Evolutionary conservation across 75 land plant species (phyloP), one percentile per base, ranked within the genome.

Genomic region (Cupressus sempervirens): DNA sequence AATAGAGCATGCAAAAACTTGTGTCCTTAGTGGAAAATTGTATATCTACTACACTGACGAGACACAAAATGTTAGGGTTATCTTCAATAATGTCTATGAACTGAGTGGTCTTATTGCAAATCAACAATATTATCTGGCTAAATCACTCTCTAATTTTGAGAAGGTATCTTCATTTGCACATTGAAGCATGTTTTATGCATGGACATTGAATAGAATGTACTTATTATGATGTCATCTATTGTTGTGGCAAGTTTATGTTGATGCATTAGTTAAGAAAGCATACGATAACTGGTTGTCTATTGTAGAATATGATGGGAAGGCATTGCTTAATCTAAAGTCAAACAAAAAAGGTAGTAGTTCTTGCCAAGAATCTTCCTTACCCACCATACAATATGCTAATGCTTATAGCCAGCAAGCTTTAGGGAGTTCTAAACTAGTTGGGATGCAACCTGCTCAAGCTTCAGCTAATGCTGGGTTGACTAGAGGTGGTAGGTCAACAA

Each of bases 1-100:
- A 38, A 85, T 95, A 81, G 97, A 95, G 84, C 99, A 97, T 87
- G 98, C 99, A 38, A 94, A 95, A 90, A 97, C 99, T 85, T 95
- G 98, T 91, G 95, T 91, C 36, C 84, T 97, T 18, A 90, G 95
- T 88, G 97, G 98, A 38, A 97, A 95, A 88, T 89, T 90, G 32
- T 93, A 97, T 88, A 89, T 95, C 29, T 93, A 93, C 77, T 94
- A 95, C 83, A 80, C 94, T 80, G 98, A 95, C 81, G 92, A 89
- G 53, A 20, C 90, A 65, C 94, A 91, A 77, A 91, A 84, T 90
- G 87, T 93, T 86, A 95, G 97, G 84, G 97, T 92, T 84, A 88
- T 95, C 43, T 96, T 96, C 81, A 96, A 96, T 87, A 93, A 95
- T 48, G 93, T 96, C 82, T 95, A 92, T 84, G 94, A 96, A 85